Evolutionary conservation across 345 rosid species (phyloP), one percentile per base, ranked within the genome.

Genomic region (Syzygium aromaticum): DNA sequence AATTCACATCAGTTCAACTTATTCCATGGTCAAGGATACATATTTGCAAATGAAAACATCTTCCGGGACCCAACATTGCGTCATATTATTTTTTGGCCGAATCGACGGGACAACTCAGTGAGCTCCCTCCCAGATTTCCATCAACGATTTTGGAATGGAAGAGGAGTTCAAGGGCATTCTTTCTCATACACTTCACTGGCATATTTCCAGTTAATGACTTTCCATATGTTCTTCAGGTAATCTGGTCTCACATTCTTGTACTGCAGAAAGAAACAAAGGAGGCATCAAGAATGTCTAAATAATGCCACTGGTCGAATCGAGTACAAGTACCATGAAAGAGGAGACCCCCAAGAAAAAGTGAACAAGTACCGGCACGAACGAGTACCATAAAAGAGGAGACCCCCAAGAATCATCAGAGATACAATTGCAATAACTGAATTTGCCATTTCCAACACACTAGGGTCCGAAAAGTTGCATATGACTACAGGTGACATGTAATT

Each of bases 181-280:
- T 92, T 93, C 10, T 90, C 93, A n/a, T 94, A 96, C 85, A 94
- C 89, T 33, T 92, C 93, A 57, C 94, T 90, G 2, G 96, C 97
- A 88, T 94, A 93, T 87, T 95, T 94, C 98, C 99, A 97, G 92
- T 95, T 93, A 59, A 96, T 90, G 61, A 97, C 98, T 86, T 92
- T 95, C 99, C 99, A 96, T 51, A 97, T 92, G 92, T 96, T 96
- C 94, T 96, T 97, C 86, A 95, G 91, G 88, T 95, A 97, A 78
- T 88, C 89, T 6, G 89, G 89, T 77, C 89, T 85, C 78, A 88
- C 89, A 83, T 88, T 88, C 82, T 88, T 88, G 86, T 88, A 88
- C 89, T 88, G 89, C 86, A 88, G 85, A 46, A 67, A 88, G 38
- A 88, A 16, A 49, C 53, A 30, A 23, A 54, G 51, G 40, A 80